These are phyloP conservation scores for Talaromyces piceae DNA, from an alignment of 2,329 filamentous ascomycete species.

Conservation along the genomic window DNA sequence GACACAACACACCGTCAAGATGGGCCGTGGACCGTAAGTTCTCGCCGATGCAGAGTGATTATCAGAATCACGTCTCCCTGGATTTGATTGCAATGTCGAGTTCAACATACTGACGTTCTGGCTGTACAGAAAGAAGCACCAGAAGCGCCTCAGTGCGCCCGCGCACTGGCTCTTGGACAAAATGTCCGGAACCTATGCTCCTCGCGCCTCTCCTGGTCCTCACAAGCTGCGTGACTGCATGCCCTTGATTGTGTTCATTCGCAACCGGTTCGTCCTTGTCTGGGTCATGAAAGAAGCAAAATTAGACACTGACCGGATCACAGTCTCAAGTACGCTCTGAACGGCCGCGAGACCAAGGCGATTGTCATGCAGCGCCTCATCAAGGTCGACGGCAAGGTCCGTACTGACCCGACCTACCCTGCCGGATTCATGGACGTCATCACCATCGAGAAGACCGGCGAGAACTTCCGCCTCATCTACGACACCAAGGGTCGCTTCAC, in stretches of 20 bases:
- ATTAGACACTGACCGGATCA: conserved; percentile 32
- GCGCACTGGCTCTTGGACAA: conserved; percentile 99
- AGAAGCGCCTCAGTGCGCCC: conserved; percentile 98
- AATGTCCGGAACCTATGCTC: conserved; percentile 79
- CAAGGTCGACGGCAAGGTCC: conserved; percentile 99
- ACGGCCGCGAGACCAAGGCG: conserved; percentile 92
- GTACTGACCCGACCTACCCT: conserved; percentile 96
- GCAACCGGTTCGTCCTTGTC: conserved; percentile 49
- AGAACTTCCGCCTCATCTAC: conserved; percentile 99
- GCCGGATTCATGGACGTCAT: conserved; percentile 99
- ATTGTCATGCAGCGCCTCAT: conserved; percentile 99
- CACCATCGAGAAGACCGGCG: conserved; percentile 98
- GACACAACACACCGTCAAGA: conserved; percentile 41
- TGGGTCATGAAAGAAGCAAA: conserved; percentile 6
- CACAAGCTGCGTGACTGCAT: conserved; percentile 99
- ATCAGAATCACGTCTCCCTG: too few species aligned
- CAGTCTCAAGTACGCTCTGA: conserved; percentile 99
- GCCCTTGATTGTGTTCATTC: conserved; percentile 97
- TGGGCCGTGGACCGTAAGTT: conserved; percentile 54
- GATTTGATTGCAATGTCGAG: conserved; percentile 3
- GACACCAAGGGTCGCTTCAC: conserved; percentile 99
- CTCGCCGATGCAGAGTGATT: too few species aligned
- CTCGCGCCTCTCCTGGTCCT: conserved; percentile 71
- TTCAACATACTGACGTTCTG: conserved; percentile 13
- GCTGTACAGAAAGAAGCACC: conserved; percentile 82